Evolutionary conservation across 2,329 filamentous ascomycete species (phyloP).

Genomic region (Microcyclospora tardicrescens): DNA sequence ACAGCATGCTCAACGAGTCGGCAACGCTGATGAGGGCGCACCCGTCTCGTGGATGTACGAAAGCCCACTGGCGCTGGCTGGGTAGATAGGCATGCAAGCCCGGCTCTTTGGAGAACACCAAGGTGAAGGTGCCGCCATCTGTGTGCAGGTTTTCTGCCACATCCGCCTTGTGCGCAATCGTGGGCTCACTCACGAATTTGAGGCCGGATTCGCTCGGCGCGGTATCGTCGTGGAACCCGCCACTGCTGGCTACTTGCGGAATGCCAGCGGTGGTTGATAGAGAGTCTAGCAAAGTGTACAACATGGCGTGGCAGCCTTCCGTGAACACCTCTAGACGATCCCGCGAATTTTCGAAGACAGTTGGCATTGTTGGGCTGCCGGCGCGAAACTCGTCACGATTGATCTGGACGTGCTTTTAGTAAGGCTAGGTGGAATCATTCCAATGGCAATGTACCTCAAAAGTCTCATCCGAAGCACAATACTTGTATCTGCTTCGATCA

Average conservation of each 20-base stretch:
- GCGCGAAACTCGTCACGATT: too few species aligned
- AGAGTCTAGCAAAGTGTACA: not conserved
- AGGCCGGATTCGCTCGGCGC: not conserved
- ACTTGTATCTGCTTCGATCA: not conserved
- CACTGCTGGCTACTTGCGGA: too few species aligned
- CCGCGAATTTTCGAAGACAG: too few species aligned
- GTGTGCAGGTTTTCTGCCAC: not conserved
- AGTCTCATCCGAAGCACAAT: too few species aligned
- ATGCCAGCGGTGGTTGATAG: too few species aligned
- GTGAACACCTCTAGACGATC: not conserved
- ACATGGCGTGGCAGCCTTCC: not conserved
- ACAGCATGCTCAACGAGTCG: not conserved
- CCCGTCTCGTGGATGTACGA: not conserved
- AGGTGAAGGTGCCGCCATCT: not conserved
- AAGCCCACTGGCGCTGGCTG: not conserved
- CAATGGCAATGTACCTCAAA: too few species aligned
- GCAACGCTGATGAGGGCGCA: not conserved
- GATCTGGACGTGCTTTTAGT: too few species aligned
- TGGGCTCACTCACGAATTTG: not conserved
- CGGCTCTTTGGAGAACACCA: not conserved
- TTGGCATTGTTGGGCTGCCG: too few species aligned
- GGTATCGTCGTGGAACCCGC: not conserved
- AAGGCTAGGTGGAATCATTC: too few species aligned
- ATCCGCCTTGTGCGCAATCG: not conserved
- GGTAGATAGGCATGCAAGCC: not conserved